Percentiles rank a stretch among this genome's conserved stretches.
Conservation (phyloP, 257 asterid species). For the Solanum dulcamara region DNA sequence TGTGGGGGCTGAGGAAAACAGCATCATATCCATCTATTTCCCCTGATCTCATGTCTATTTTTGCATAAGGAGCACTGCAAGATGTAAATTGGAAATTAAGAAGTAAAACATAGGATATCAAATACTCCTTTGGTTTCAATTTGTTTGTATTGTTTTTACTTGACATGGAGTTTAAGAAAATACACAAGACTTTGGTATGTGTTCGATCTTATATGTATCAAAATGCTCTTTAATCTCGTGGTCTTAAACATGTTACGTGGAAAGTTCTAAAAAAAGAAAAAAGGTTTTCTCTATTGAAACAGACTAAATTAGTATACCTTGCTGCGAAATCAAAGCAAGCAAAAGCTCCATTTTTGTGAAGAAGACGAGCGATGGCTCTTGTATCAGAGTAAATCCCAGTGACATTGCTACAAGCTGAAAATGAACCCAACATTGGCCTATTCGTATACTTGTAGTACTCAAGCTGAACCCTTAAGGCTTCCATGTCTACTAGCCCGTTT, state of each 20-base stretch:
- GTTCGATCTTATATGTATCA: no score
- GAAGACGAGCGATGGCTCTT: conserved; percentile 20
- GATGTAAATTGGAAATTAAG: no score
- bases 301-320: not conserved
- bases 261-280: no score
- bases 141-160: no score
- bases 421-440: conserved; percentile 33
- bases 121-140: no score
- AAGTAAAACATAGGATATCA: no score
- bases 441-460: conserved; percentile 6
- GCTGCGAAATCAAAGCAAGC: not conserved
- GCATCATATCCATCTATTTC: conserved; percentile 42
- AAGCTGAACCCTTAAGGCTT: conserved; percentile 12
- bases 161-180: no score
- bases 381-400: conserved; percentile 36
- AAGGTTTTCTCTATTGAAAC: no score
- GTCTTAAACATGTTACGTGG: no score
- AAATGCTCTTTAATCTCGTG: no score
- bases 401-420: conserved; percentile 53
- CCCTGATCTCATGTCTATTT: not conserved
- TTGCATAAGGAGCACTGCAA: not conserved
- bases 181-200: no score
- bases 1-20: conserved; percentile 33
- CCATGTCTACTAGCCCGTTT: conserved; percentile 25
- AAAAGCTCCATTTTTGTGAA: conserved; percentile 16